Base-by-base conservation (phyloP, 495 filamentous ascomycete species). In the Talaromyces ruber region DNA sequence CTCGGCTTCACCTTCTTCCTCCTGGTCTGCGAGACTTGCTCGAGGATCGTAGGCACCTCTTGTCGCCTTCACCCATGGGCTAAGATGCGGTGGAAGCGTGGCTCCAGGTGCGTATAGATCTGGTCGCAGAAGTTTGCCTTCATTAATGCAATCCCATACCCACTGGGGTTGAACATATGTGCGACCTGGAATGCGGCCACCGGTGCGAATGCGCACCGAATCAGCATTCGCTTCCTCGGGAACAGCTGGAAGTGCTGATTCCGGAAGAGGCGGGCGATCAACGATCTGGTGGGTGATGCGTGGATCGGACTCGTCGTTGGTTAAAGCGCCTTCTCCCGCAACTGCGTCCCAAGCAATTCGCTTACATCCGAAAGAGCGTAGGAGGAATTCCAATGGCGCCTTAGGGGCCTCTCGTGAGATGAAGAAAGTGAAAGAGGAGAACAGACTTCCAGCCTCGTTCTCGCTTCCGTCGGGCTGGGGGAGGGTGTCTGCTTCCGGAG, bases 121-220 rank as follows among this genome's bases (percentile, higher is more conserved):
- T 12, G 93, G 86, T 39, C 89, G 81, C 64, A 97, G 87, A 39
- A 98, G 76, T 72, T 90, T 90, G 45, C 90, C 90, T 26, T 89
- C 86, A 73, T 98, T 98, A 66, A 97, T 76, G 69, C 89, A 91
- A 65, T 98, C 94, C 94, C 94, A 98, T 14, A 98, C 84, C 92
- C 96, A 98, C 70, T 98, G 94, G 22, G 94, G 94, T 75, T 98
- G 94, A 55, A 98, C 73, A 66, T 98, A 98, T 52, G 87, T 92
- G 54, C 94, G 80, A 25, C 92, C 93, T 7, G 93, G 92, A 63
- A 97, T 86, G 34, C 93, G 83, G 62, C 84, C 82, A 68, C 79
- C 64, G 60, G 83, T 67, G 83, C 76, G 72, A 54, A 76, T 70
- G 34, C 72, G 76, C 24, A 63, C 66, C 73, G 79, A 68, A 76